Evolutionary conservation across 345 rosid species (phyloP).

Genomic region (Lumnitzera littorea): DNA sequence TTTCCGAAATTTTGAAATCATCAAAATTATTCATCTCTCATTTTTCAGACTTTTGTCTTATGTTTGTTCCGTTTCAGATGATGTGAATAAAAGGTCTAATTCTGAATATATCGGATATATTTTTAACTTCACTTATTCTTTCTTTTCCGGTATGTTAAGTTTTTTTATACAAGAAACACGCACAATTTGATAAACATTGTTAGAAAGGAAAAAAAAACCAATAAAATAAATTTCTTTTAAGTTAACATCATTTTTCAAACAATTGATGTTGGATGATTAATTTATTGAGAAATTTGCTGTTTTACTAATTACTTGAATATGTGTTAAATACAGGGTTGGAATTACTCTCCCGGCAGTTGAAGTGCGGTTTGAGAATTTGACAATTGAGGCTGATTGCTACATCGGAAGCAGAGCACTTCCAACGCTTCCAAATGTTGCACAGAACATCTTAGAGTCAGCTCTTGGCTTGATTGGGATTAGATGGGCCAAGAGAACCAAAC

Average conservation of each 20-base stretch:
- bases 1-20: no score
- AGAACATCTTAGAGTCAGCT: slow-evolving; percentile 63
- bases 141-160: no score
- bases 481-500: slow-evolving; percentile 54
- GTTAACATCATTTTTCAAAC: not conserved
- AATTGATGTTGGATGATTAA: not conserved
- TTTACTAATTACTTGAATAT: not conserved
- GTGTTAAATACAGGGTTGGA: slow-evolving; percentile 52
- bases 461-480: slow-evolving; percentile 46
- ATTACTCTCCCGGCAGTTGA: slow-evolving; percentile 72
- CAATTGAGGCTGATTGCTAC: slow-evolving; percentile 63
- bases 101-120: no score
- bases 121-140: no score
- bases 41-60: no score
- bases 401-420: slow-evolving; percentile 84
- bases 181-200: no score
- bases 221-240: no score
- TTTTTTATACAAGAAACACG: no score
- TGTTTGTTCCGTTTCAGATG: no score
- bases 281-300: not conserved
- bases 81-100: no score
- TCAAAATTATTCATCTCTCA: no score
- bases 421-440: slow-evolving; percentile 54
- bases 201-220: no score
- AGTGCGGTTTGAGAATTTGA: slow-evolving; percentile 61